A percentile compares a stretch with the other conserved stretches of the same genome.
phyloP scores from a whole-genome alignment of 2,329 filamentous ascomycete genomes.

The Cladosporium sp. region DNA sequence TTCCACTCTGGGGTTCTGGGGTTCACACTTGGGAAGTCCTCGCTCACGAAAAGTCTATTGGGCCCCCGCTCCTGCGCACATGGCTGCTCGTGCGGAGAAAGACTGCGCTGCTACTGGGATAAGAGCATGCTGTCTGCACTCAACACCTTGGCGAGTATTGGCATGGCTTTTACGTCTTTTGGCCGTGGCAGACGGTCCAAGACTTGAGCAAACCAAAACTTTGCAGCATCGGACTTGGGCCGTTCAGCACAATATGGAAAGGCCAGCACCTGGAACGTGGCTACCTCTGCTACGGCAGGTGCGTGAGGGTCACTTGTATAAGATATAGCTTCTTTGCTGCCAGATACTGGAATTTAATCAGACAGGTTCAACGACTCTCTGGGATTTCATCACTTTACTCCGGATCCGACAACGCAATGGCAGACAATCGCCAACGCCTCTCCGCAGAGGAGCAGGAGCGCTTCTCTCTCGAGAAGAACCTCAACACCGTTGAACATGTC shows the following conservation, averaged over 20 bases:
- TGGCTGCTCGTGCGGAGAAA: neutral
- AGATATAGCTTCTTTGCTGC: neutral
- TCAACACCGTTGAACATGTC: slow-evolving; percentile 15
- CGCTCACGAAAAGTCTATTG: neutral
- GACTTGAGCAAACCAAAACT: neutral
- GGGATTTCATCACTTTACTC: neutral
- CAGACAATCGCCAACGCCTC: neutral
- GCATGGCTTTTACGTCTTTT: neutral
- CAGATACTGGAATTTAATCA: neutral
- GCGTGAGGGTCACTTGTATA: neutral
- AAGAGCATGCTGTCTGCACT: neutral
- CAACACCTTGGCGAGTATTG: neutral
- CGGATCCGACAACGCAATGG: neutral
- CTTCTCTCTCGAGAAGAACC: slow-evolving; percentile 18
- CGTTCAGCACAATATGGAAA: neutral
- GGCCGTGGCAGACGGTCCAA: neutral
- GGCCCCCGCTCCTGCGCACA: neutral
- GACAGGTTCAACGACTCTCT: neutral
- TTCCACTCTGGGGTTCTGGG: neutral
- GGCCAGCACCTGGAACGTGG: neutral
- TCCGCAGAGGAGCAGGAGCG: neutral
- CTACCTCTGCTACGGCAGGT: neutral
- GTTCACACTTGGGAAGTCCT: neutral
- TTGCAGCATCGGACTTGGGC: neutral
- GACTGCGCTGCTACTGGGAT: neutral